Conservation (phyloP, 2,329 filamentous ascomycete genomes). For the Pseudocercospora musae region DNA sequence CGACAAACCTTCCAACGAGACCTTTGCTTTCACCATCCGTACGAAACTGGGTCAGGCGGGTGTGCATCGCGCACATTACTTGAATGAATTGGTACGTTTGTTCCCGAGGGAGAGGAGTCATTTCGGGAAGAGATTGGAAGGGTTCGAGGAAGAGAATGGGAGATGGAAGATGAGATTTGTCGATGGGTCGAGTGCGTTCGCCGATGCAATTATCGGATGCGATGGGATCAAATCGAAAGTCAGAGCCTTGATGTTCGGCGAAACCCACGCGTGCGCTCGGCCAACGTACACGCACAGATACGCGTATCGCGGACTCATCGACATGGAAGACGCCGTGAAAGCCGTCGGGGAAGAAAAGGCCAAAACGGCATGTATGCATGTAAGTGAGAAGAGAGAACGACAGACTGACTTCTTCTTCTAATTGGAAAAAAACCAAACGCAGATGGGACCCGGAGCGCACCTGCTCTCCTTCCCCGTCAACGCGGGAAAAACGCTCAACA, state of each 20-base stretch:
- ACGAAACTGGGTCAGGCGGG: conserved; percentile 28
- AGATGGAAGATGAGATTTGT: conserved; percentile 36
- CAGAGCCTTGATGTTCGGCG: conserved; percentile 41
- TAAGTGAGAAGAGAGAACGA: conserved; percentile 17
- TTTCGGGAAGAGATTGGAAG: conserved; percentile 34
- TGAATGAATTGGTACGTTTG: conserved; percentile 42
- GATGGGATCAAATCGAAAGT: conserved; percentile 55
- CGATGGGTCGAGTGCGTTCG: conserved; percentile 44
- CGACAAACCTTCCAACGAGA: conserved; percentile 21
- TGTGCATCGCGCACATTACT: conserved; percentile 41
- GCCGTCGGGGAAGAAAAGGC: conserved; percentile 31
- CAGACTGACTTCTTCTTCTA: no score
- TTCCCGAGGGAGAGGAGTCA: conserved; percentile 37
- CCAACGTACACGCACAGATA: conserved; percentile 57
- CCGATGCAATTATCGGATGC: conserved; percentile 30
- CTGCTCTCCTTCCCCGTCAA: conserved; percentile 55
- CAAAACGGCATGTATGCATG: conserved; percentile 30
- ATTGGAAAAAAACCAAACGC: no score
- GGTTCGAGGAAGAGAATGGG: conserved; percentile 29
- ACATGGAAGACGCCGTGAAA: conserved; percentile 45
- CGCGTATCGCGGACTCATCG: conserved; percentile 60
- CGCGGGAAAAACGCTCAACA: conserved; percentile 28
- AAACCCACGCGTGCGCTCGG: conserved; percentile 42
- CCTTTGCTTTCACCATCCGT: conserved; percentile 28
- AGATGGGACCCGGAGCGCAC: conserved; percentile 47